Conservation (phyloP, 345 rosid species). For the Sonneratia caseolaris region DNA sequence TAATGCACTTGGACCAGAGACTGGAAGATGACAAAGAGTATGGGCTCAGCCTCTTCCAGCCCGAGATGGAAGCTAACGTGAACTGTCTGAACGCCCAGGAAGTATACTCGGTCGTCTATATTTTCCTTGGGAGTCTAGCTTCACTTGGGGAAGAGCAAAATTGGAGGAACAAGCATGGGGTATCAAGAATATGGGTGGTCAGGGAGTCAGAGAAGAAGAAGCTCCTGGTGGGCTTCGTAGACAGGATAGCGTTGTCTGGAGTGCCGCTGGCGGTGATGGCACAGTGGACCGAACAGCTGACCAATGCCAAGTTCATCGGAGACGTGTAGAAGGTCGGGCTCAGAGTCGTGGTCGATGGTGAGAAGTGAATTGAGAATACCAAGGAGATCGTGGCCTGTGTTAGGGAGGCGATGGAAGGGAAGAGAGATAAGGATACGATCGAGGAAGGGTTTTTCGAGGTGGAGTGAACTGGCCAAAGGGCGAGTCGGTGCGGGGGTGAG, state of each 20-base stretch:
- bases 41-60: conserved; percentile 33
- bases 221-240: conserved; percentile 26
- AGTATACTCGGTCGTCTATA: conserved; percentile 33
- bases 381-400: conserved; percentile 38
- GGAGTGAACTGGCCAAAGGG: conserved; percentile 38
- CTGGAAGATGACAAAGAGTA: conserved; percentile 43
- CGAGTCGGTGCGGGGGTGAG: conserved; percentile 45
- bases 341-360: conserved; percentile 22
- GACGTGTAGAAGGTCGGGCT: conserved; percentile 56
- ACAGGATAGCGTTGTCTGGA: conserved; percentile 36
- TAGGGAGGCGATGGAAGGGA: conserved; percentile 46
- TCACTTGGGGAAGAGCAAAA: conserved; percentile 34
- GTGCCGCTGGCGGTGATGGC: conserved; percentile 54
- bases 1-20: conserved; percentile 38
- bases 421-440: conserved; percentile 23
- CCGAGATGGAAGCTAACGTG: conserved; percentile 21
- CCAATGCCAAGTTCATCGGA: conserved; percentile 39
- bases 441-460: conserved; percentile 26
- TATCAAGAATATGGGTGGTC: conserved; percentile 33
- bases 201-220: conserved; percentile 37
- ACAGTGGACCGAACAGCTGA: conserved; percentile 49
- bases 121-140: conserved; percentile 49
- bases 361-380: conserved; percentile 21
- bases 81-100: conserved; percentile 41
- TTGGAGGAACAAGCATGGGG: conserved; percentile 40